phyloP scores from a whole-genome alignment of 805 yeast genomes.

The Cyberlindnera samutprakarnensis region DNA sequence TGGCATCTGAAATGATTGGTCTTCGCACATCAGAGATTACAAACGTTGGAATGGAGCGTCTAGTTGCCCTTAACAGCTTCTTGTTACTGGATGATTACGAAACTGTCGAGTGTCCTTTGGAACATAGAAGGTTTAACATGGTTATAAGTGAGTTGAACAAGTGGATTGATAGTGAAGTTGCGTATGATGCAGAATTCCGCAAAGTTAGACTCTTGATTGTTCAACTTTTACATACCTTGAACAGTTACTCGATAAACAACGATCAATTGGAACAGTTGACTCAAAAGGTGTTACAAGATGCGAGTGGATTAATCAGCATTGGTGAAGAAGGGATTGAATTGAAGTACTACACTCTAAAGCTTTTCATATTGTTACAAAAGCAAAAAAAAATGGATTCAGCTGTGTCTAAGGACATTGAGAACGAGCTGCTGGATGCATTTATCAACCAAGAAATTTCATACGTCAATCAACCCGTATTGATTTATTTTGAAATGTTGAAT shows the following conservation, averaged over 20 bases:
- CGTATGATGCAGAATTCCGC: conserved; percentile 49
- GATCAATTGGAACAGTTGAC: conserved; percentile 33
- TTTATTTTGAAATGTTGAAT: conserved; percentile 30
- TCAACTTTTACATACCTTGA: conserved; percentile 40
- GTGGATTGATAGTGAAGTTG: conserved; percentile 58
- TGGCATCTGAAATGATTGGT: conserved; percentile 63
- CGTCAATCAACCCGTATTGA: conserved; percentile 24
- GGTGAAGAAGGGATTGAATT: conserved; percentile 34
- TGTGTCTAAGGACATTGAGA: conserved; percentile 27
- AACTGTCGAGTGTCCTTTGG: conserved; percentile 14
- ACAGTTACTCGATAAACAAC: conserved; percentile 18
- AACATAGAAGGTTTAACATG: conserved; percentile 45
- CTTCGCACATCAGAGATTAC: conserved; percentile 35
- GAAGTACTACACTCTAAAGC: conserved; percentile 37
- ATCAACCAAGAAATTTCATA: conserved; percentile 19
- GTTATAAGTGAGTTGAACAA: conserved; percentile 41
- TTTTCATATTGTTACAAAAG: conserved; percentile 28
- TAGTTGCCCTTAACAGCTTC: conserved; percentile 40
- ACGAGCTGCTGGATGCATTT: conserved; percentile 36
- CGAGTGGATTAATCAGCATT: conserved; percentile 33
- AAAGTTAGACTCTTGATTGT: conserved; percentile 33
- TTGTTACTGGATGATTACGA: conserved; percentile 24
- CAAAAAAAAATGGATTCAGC: conserved; percentile 22
- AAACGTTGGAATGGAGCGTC: conserved; percentile 34
- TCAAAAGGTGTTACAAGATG: conserved; percentile 33